These are phyloP conservation scores for Boletus semigastroideus DNA, from an alignment of 1,284 basidiomycete genomes.

Conservation along the genomic window DNA sequence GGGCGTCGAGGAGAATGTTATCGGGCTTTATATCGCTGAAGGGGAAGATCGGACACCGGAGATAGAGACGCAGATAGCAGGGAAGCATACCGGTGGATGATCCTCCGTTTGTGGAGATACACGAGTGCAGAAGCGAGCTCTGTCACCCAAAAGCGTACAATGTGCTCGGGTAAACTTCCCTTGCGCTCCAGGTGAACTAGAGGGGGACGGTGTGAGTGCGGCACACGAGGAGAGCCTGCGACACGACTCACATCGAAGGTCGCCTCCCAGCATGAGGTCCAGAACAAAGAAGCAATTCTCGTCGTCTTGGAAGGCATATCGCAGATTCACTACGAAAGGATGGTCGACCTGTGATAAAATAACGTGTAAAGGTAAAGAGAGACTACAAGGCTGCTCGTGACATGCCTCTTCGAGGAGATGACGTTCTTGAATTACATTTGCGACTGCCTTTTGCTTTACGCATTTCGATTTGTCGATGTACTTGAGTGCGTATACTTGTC, in stretches of 20 bases:
- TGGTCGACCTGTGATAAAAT: constrained; percentile 76
- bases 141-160: constrained; percentile 88
- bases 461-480: constrained; percentile 96
- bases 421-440: constrained; percentile 93
- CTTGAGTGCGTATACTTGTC: constrained; percentile 93
- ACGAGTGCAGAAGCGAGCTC: constrained; percentile 85
- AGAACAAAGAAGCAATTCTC: constrained; percentile 98
- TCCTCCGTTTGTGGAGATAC: constrained; percentile 89
- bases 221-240: constrained; percentile 1
- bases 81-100: constrained; percentile 84
- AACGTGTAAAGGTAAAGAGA: constrained; percentile 21
- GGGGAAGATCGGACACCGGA: constrained; percentile 32
- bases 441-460: constrained; percentile 89
- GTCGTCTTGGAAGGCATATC: constrained; percentile 98
- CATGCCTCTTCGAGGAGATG: constrained; percentile 84
- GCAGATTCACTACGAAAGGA: constrained; percentile 90
- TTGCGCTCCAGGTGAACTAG: constrained; percentile 87
- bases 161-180: constrained; percentile 74
- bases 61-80: not conserved
- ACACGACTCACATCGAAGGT: constrained; percentile 76
- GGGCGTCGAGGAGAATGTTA: constrained; percentile 90
- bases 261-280: constrained; percentile 95
- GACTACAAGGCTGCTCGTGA: constrained; percentile 21
- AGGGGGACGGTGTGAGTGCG: constrained; percentile 1
- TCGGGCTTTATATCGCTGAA: constrained; percentile 93